A percentile compares a stretch with the other conserved stretches of the same genome.
phyloP scores from a whole-genome alignment of 257 asterid genomes.

The Solanum habrochaites region DNA sequence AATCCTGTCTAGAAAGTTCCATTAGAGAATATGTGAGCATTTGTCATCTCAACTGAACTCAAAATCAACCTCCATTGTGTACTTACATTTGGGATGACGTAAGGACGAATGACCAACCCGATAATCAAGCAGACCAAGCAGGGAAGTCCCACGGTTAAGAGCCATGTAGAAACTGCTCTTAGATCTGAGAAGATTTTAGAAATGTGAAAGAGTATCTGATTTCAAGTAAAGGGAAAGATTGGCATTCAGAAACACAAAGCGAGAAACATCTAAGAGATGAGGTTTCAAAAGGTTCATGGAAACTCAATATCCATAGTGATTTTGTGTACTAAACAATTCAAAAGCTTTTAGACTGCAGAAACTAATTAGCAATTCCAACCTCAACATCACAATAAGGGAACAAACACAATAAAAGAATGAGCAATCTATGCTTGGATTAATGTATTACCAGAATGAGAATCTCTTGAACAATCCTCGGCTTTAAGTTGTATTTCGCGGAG shows the following conservation, averaged over 20 bases:
- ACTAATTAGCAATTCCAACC: not conserved
- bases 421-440: not conserved
- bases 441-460: constrained; percentile 44
- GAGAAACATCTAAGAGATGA: not conserved
- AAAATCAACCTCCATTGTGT: not conserved
- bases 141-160: constrained; percentile 43
- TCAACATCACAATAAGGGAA: not conserved
- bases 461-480: constrained; percentile 45
- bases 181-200: constrained; percentile 28
- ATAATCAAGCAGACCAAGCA: constrained; percentile 46
- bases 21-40: constrained; percentile 18
- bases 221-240: not conserved
- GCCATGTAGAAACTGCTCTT: constrained; percentile 43
- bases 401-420: not conserved
- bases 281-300: not conserved
- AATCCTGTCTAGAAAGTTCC: constrained; percentile 73
- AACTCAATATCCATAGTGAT: not conserved
- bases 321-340: not conserved
- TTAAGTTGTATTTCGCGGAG: constrained; percentile 64
- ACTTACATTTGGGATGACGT: constrained; percentile 54
- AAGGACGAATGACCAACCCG: constrained; percentile 70
- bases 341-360: not conserved
- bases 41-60: not conserved
- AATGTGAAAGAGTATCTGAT: not conserved
- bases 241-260: not conserved